These are phyloP conservation scores for Gossypium stocksii DNA, from an alignment of 345 rosid genomes.

Conservation along the genomic window DNA sequence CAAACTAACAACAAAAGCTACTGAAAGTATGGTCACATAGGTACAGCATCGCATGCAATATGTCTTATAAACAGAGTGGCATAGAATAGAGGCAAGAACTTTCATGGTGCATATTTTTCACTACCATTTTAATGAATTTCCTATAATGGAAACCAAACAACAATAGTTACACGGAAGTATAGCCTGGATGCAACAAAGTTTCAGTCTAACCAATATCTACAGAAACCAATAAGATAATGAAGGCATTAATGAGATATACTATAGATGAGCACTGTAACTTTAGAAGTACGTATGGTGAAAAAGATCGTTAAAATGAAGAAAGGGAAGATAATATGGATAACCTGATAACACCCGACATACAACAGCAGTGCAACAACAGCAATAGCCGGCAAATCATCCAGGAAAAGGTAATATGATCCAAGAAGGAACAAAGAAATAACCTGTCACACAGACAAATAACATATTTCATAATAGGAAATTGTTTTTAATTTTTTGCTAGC, in stretches of 20 bases:
- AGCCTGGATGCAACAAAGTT: background rate
- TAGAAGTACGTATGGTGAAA: background rate
- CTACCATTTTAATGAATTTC: background rate
- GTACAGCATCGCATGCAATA: background rate
- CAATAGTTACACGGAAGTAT: background rate
- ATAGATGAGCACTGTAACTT: background rate
- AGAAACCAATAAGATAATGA: background rate
- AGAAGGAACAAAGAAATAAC: constrained; percentile 73
- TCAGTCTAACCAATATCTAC: background rate
- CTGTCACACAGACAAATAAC: constrained; percentile 39
- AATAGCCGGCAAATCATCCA: constrained; percentile 52
- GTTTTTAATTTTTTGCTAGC: background rate
- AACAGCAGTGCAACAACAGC: constrained; percentile 80
- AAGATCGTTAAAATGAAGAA: constrained; percentile 2
- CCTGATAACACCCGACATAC: constrained; percentile 98
- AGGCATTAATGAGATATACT: background rate
- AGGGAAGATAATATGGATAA: constrained; percentile 25
- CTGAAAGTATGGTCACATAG: background rate
- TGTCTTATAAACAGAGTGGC: background rate
- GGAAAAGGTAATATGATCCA: constrained; percentile 85
- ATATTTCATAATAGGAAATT: constrained; percentile 11
- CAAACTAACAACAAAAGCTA: background rate
- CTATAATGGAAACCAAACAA: background rate
- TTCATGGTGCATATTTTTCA: background rate
- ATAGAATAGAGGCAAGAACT: background rate